Evolutionary conservation across 73 alveolate genomes (phyloP), one percentile per base, ranked within the genome.

Genomic region (Paramecium sexaurelia): DNA sequence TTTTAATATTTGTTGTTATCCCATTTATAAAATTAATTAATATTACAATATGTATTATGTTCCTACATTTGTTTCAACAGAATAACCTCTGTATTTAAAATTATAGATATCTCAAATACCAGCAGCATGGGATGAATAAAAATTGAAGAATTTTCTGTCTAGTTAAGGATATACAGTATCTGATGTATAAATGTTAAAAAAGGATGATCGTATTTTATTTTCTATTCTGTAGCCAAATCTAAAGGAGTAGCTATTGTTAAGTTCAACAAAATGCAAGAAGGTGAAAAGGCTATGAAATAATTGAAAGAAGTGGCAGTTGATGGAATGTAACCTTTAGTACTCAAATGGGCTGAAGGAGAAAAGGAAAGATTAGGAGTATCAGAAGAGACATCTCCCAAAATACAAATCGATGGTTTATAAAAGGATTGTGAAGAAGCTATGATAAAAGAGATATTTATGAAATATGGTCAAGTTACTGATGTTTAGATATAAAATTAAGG

Each of bases 301-400:
- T 71, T 71, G 56, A 71, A 71, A 71, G 86, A 71, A 1, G 32
- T 71, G 20, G 55, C 86, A 5, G 56, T 71, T 3, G 86, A 71
- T 71, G 86, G 57, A 29, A 35, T 37, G 55, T 15, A 71, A n/a
- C 55, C 86, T 71, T 9, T 86, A 22, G 87, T 61, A 39, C 61
- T 86, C 6, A 57, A 86, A 86, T 86, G 93, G 93, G 93, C 93
- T 24, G 93, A 86, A 22, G 84, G 84, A 6, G 93, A 86, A 61
- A 75, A 86, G 66, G 93, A 86, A 61, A 86, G 93, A 61, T 32
- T 86, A 33, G 93, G 93, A 61, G 93, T 86, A 17, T 36, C 56
- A 29, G 73, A 86, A 27, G 93, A 86, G 15, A 45, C 86, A 22
- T 71, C 82, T 27, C 93, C 82, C 6, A 86, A 86, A 19, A 22